phyloP scores from a whole-genome alignment of 2,329 filamentous ascomycete species.

The Curvularia spicifera region DNA sequence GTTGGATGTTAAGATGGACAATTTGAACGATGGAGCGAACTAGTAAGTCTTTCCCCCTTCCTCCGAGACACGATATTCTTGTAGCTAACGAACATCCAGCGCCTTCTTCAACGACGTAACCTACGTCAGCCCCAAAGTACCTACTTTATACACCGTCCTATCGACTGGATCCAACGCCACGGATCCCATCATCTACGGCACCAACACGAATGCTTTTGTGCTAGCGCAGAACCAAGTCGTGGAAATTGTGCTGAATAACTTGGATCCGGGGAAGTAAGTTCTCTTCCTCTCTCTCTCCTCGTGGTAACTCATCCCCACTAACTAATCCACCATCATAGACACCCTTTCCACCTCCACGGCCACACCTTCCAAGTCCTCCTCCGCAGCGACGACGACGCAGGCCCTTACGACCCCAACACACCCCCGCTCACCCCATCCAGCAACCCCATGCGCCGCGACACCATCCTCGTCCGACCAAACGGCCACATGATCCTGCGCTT shows the following conservation, averaged over 20 bases:
- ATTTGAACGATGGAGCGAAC: constrained; percentile 69
- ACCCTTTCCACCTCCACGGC: constrained; percentile 75
- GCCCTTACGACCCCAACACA: constrained; percentile 56
- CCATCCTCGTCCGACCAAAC: constrained; percentile 60
- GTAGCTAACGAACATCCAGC: constrained; percentile 25
- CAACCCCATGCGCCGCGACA: constrained; percentile 60
- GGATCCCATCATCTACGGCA: constrained; percentile 56
- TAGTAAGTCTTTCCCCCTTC: constrained; percentile 57
- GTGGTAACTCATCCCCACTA: neutral
- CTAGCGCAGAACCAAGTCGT: constrained; percentile 71
- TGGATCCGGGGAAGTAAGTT: constrained; percentile 64
- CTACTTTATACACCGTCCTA: constrained; percentile 78
- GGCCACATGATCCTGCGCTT: constrained; percentile 64
- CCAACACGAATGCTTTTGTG: constrained; percentile 65
- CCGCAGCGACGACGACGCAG: constrained; percentile 44
- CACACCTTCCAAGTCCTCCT: constrained; percentile 48
- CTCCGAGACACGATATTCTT: neutral
- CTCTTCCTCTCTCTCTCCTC: constrained; percentile 10
- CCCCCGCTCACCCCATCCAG: constrained; percentile 13
- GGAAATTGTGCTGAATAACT: constrained; percentile 78
- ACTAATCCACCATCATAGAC: constrained; percentile 29
- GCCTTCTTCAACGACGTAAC: constrained; percentile 74
- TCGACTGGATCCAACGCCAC: constrained; percentile 61
- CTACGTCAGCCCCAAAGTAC: constrained; percentile 76
- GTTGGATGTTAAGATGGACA: constrained; percentile 67